phyloP scores from a whole-genome alignment of 495 filamentous ascomycete genomes.

The Neurospora sublineolata region DNA sequence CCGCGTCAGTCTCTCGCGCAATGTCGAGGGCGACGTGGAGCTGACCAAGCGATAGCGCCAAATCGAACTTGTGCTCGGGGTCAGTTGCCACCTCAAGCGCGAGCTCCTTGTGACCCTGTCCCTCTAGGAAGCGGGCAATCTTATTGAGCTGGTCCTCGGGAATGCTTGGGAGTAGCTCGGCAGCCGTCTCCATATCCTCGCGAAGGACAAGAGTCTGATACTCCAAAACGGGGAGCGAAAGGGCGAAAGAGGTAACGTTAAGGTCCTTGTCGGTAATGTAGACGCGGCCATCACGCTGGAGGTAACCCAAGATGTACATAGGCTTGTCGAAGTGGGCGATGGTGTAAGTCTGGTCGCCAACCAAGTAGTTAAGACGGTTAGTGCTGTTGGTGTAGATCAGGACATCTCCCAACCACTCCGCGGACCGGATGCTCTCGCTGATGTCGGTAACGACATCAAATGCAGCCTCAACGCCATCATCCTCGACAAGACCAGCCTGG shows the following conservation, averaged over 20 bases:
- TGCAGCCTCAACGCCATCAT: conserved; percentile 94
- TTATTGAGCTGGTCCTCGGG: conserved; percentile 90
- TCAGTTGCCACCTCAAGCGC: conserved; percentile 95
- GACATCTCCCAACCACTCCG: conserved; percentile 95
- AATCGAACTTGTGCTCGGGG: conserved; percentile 90
- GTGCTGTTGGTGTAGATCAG: conserved; percentile 97
- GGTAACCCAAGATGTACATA: conserved; percentile 91
- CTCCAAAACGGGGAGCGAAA: conserved; percentile 89
- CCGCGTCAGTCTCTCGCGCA: conserved; percentile 69
- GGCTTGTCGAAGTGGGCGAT: conserved; percentile 92
- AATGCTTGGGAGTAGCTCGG: conserved; percentile 70
- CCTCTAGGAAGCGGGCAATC: conserved; percentile 94
- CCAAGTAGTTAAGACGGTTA: conserved; percentile 94
- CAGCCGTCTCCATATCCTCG: conserved; percentile 86
- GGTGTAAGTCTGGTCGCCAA: conserved; percentile 97
- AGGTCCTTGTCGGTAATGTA: conserved; percentile 96
- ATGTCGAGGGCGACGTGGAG: conserved; percentile 76
- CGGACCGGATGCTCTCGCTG: conserved; percentile 88
- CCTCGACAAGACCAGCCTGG: conserved; percentile 71
- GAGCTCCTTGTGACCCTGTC: conserved; percentile 90
- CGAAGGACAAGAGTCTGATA: conserved; percentile 95
- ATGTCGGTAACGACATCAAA: conserved; percentile 94
- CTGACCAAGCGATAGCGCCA: conserved; percentile 73
- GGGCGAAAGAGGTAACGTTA: conserved; percentile 74
- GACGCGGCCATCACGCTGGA: conserved; percentile 82